These are phyloP conservation scores for Aplosporella prunicola DNA, from an alignment of 2,329 filamentous ascomycete species.

Conservation along the genomic window DNA sequence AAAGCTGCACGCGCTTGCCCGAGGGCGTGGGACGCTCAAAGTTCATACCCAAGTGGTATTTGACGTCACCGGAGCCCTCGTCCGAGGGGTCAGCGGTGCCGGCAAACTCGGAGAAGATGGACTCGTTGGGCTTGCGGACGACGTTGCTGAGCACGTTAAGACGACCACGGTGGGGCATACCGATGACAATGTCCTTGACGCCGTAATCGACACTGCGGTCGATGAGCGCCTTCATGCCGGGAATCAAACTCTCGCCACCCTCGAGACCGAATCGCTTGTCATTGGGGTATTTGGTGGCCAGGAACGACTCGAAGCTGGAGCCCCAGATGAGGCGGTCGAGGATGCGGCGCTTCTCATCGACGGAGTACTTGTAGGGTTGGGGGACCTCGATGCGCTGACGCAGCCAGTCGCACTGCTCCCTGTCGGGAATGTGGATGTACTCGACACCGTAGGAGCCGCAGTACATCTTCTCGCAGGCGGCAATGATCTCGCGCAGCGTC, in stretches of 20 bases:
- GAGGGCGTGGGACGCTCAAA: slow-evolving; percentile 97
- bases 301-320: slow-evolving; percentile 91
- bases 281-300: slow-evolving; percentile 96
- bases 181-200: slow-evolving; percentile 98
- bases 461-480: slow-evolving; percentile 88
- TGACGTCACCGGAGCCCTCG: slow-evolving; percentile 96
- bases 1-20: slow-evolving; percentile 98
- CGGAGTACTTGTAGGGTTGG: slow-evolving; percentile 89
- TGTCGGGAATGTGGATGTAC: slow-evolving; percentile 97
- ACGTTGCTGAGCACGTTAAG: slow-evolving; percentile 98
- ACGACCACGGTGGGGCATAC: slow-evolving; percentile 98
- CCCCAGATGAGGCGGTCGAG: slow-evolving; percentile 97
- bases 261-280: slow-evolving; percentile 99
- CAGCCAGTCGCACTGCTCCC: slow-evolving; percentile 97
- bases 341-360: slow-evolving; percentile 96
- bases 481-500: slow-evolving; percentile 90
- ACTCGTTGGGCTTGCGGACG: slow-evolving; percentile 97
- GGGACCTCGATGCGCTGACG: slow-evolving; percentile 91
- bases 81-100: slow-evolving; percentile 80
- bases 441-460: slow-evolving; percentile 96
- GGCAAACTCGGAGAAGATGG: slow-evolving; percentile 97
- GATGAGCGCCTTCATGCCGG: slow-evolving; percentile 98
- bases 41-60: slow-evolving; percentile 99
- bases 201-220: slow-evolving; percentile 97
- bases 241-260: slow-evolving; percentile 92